Percentiles rank a stretch among this genome's conserved stretches.
phyloP scores from a whole-genome alignment of 1,139 yeast species.

The Trichomonascaceae sp. region DNA sequence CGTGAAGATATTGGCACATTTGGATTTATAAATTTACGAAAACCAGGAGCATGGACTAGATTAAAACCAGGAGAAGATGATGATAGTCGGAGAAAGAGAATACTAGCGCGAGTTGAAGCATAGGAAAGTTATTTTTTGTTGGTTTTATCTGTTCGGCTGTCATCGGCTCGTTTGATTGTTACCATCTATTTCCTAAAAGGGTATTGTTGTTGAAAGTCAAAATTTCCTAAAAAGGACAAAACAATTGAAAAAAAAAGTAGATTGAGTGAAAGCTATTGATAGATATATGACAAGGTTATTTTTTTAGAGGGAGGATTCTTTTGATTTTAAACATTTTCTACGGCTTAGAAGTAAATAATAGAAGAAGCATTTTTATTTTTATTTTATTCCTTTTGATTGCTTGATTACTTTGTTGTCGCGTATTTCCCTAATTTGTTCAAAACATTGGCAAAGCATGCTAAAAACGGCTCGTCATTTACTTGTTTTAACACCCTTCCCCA shows the following conservation, averaged over 20 bases:
- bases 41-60: slow-evolving; percentile 21
- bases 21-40: slow-evolving; percentile 19
- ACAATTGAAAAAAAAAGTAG: background rate
- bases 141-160: background rate
- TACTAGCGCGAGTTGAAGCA: background rate
- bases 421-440: background rate
- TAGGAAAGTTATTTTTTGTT: background rate
- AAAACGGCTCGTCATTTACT: background rate
- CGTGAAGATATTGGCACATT: slow-evolving; percentile 18
- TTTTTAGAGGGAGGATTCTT: background rate
- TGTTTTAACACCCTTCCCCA: background rate
- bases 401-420: background rate
- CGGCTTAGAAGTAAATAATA: background rate
- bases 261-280: background rate
- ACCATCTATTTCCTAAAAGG: background rate
- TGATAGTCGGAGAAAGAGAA: slow-evolving; percentile 5
- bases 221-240: background rate
- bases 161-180: background rate
- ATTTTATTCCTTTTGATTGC: background rate
- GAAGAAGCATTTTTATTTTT: background rate
- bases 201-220: background rate
- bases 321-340: background rate
- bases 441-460: background rate
- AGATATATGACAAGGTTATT: background rate
- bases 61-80: slow-evolving; percentile 13